Conservation (phyloP, 345 rosid species). For the Moricandia moricandioides region DNA sequence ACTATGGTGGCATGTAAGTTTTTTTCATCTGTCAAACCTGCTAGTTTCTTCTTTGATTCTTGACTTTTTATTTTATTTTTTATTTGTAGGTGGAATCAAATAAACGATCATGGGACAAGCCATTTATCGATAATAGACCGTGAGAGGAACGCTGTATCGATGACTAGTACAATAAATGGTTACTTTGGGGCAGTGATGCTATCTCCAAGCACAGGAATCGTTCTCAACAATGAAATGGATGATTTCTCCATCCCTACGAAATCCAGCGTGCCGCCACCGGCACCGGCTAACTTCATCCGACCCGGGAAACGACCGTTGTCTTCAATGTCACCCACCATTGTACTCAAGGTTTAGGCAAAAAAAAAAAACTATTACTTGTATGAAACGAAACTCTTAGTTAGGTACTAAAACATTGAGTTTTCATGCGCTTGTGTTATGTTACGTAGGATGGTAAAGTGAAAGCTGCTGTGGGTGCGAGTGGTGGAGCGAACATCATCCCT, state of each 20-base stretch:
- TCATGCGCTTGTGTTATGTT: not conserved
- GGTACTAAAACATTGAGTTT: not conserved
- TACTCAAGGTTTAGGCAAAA: constrained; percentile 40
- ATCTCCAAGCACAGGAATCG: constrained; percentile 57
- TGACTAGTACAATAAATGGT: constrained; percentile 57
- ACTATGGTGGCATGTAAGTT: constrained; percentile 56
- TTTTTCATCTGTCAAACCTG: not conserved
- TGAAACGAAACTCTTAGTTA: not conserved
- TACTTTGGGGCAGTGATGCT: constrained; percentile 52
- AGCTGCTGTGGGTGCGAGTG: constrained; percentile 64
- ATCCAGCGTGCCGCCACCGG: constrained; percentile 36
- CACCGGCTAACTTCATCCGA: constrained; percentile 52
- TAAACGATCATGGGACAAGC: constrained; percentile 62
- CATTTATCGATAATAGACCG: constrained; percentile 56
- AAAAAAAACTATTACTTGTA: not conserved
- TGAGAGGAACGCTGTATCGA: constrained; percentile 52
- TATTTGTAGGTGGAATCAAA: constrained; percentile 49
- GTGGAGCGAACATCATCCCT: constrained; percentile 57
- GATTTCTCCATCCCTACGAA: constrained; percentile 49
- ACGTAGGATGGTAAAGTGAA: constrained; percentile 49
- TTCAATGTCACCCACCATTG: constrained; percentile 61
- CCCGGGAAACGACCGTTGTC: constrained; percentile 67
- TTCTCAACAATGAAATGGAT: constrained; percentile 72
- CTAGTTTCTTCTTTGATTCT: not conserved
- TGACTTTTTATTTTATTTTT: not conserved